Evolutionary conservation across 1,139 yeast genomes (phyloP), one percentile per base, ranked within the genome.

Genomic region (Saccharomycopsis hybrid): DNA sequence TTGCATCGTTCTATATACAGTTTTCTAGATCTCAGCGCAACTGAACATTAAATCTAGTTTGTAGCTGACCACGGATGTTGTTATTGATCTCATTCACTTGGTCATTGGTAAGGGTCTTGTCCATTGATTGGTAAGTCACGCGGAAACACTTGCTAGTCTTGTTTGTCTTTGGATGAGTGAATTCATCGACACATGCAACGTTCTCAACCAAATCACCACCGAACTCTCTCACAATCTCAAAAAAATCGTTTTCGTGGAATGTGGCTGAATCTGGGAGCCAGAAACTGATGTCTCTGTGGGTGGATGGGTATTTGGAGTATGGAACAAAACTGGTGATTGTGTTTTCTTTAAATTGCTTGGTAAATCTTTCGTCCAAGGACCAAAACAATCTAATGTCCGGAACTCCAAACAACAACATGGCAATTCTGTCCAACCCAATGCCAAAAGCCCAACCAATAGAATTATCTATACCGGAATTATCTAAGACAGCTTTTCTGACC

Each of bases 361-460:
- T 67, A 64, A 92, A 92, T 51, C 97, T 72, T 53, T 79, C 80
- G 66, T 94, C 97, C 43, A 68, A 62, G 1, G 96, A 76, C 99
- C 99, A 92, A 67, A 92, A 87, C 44, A 92, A 70, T 57, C 99
- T 75, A 56, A 92, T 92, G 64, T 92, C 99, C 2, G 97, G 97
- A 47, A 92, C 85, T 27, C 94, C 96, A 68, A 90, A 92, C 50
- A 92, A 72, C 18, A 92, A 70, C 98, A 92, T 92, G 47, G 98
- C 98, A 54, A 92, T 81, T 62, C 99, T 76, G 65, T 92, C 99
- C 48, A 92, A 72, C 0, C 99, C 99, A 50, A 94, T 74, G 7
- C 99, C 99, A 68, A 94, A 92, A 0, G 98, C 99, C 98, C 98
- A 92, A 5, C 96, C 95, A 50, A 88, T 78, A 30, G 82, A 77